Evolutionary conservation across 1,284 basidiomycete species (phyloP).

Genomic region (Cutaneotrichosporon spelunceum): DNA sequence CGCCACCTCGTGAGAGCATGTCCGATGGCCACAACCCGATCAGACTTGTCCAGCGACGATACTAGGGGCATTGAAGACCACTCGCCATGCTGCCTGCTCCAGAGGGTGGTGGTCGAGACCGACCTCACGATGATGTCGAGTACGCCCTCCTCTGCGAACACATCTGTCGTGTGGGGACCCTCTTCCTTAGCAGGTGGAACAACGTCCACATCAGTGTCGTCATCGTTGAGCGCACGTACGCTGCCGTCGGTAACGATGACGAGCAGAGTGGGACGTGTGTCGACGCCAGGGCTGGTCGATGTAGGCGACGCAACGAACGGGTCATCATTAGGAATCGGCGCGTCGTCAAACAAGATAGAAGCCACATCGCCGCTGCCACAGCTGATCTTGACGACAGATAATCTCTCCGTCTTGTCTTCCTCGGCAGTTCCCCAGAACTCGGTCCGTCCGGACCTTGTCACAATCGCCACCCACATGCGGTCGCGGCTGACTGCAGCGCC

Average conservation of each 20-base stretch:
- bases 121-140: slow-evolving; percentile 14
- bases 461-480: slow-evolving; percentile 16
- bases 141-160: slow-evolving; percentile 9
- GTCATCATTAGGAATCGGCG: slow-evolving; percentile 12
- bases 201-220: slow-evolving; percentile 14
- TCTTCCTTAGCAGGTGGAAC: slow-evolving; percentile 10
- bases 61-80: slow-evolving; percentile 15
- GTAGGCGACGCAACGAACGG: slow-evolving; percentile 20
- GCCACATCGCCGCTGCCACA: slow-evolving; percentile 4
- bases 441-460: slow-evolving; percentile 11
- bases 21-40: slow-evolving; percentile 21
- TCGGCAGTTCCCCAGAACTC: slow-evolving; percentile 21
- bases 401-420: slow-evolving; percentile 16
- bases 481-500: slow-evolving; percentile 25
- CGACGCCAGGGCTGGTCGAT: not conserved
- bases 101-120: slow-evolving; percentile 9
- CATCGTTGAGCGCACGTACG: slow-evolving; percentile 13
- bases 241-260: slow-evolving; percentile 20
- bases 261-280: slow-evolving; percentile 15
- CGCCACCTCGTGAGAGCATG: slow-evolving; percentile 15
- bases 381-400: slow-evolving; percentile 5
- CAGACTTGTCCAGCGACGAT: slow-evolving; percentile 16
- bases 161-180: slow-evolving; percentile 9
- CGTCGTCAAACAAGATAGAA: slow-evolving; percentile 18
- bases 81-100: slow-evolving; percentile 21